Evolutionary conservation across 352 stramenopile genomes (phyloP).

Genomic region (Pythium graminicola): DNA sequence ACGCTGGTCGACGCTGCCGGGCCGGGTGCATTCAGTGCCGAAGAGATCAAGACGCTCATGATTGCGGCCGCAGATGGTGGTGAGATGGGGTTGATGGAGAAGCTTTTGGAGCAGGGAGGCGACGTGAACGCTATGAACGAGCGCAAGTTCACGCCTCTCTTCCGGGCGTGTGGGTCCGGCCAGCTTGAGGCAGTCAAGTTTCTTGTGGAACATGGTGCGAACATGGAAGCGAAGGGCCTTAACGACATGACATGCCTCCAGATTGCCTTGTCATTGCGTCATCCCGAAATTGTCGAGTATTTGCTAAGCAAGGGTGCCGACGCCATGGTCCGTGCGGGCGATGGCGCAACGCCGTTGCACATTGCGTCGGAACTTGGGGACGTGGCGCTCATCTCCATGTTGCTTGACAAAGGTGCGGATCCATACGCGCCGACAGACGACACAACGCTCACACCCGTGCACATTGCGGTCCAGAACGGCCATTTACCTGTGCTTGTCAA

Average conservation of each 20-base stretch:
- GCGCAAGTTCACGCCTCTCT: conserved; percentile 24
- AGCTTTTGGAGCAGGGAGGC: conserved; percentile 14
- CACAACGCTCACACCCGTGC: conserved; percentile 23
- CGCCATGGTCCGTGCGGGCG: conserved; percentile 41
- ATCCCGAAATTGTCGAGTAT: conserved; percentile 37
- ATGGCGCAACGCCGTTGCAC: conserved; percentile 64
- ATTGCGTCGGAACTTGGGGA: conserved; percentile 52
- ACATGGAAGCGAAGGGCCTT: conserved; percentile 32
- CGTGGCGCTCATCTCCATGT: conserved; percentile 35
- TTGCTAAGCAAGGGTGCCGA: conserved; percentile 51
- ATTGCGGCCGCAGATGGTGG: conserved; percentile 23
- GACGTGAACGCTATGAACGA: conserved; percentile 26
- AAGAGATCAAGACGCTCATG: conserved; percentile 25
- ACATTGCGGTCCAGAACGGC: conserved; percentile 23
- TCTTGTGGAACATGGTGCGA: conserved; percentile 34
- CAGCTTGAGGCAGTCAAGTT: conserved; percentile 56
- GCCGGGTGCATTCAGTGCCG: conserved; percentile 1
- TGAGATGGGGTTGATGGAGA: conserved; percentile 18
- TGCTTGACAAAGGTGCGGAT: conserved; percentile 54
- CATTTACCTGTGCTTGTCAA: conserved; percentile 24
- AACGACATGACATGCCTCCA: conserved; percentile 73
- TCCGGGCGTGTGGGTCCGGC: conserved; percentile 31
- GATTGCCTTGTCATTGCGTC: conserved; percentile 60
- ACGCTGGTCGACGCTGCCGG: conserved; percentile 16
- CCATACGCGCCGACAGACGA: conserved; percentile 19